Conservation (phyloP, 2,329 filamentous ascomycete species). For the Torrubiellomyces zombiae region DNA sequence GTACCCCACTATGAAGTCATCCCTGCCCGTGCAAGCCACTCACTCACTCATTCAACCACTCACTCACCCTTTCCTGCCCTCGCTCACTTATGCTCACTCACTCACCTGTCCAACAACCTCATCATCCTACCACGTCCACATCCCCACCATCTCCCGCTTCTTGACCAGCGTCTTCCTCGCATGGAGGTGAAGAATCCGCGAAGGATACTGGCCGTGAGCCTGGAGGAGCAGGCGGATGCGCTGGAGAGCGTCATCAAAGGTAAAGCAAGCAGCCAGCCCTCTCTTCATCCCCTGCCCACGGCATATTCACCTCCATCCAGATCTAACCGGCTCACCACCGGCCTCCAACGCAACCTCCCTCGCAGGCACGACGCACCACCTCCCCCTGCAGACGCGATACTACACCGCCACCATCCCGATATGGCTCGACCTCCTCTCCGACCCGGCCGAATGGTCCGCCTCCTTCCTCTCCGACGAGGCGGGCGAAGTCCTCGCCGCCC, state of each 20-base stretch:
- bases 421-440: conserved; percentile 47
- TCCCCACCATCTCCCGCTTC: not conserved
- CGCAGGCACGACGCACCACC: conserved; percentile 42
- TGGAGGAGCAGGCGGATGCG: conserved; percentile 26
- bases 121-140: not conserved
- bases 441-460: conserved; percentile 34
- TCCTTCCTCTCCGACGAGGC: conserved; percentile 46
- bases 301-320: conserved; percentile 15
- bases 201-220: conserved; percentile 41
- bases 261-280: too few relatives aligned
- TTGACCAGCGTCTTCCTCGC: not conserved
- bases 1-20: too few relatives aligned
- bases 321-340: conserved; percentile 32
- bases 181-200: conserved; percentile 32
- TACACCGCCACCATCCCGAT: conserved; percentile 44
- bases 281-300: too few relatives aligned
- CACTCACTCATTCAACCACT: too few relatives aligned
- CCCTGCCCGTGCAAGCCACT: too few relatives aligned
- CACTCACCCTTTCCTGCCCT: too few relatives aligned
- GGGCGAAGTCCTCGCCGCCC: conserved; percentile 40
- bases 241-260: conserved; percentile 37
- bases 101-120: too few relatives aligned
- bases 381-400: conserved; percentile 40
- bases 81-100: too few relatives aligned
- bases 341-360: conserved; percentile 23